Percentiles rank a stretch among this genome's conserved stretches.
Evolutionary conservation across 805 yeast genomes (phyloP).

Genomic region (Spathaspora boniae): DNA sequence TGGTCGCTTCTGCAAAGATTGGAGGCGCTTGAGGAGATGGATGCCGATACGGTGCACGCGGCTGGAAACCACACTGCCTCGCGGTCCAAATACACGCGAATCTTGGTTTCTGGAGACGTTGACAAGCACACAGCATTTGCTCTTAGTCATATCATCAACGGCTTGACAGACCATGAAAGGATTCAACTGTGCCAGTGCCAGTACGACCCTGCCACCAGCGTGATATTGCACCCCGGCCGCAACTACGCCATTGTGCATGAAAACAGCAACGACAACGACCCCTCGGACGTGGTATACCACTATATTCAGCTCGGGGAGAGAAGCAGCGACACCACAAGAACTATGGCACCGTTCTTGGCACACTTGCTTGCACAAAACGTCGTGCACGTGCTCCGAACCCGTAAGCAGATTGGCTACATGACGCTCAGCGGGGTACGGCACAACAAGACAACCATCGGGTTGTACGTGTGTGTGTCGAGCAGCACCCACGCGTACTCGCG

Average conservation of each 20-base stretch:
- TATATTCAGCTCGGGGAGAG: slow-evolving; percentile 58
- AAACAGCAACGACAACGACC: slow-evolving; percentile 41
- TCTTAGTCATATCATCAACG: slow-evolving; percentile 20
- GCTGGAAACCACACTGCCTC: too few species aligned
- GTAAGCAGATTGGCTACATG: slow-evolving; percentile 60
- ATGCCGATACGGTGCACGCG: slow-evolving; percentile 30
- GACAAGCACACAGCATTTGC: neutral
- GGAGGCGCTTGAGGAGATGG: slow-evolving; percentile 52
- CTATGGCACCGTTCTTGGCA: slow-evolving; percentile 46
- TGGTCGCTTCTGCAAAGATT: slow-evolving; percentile 55
- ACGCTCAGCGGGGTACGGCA: slow-evolving; percentile 56
- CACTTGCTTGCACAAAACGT: slow-evolving; percentile 44
- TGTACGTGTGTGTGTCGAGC: slow-evolving; percentile 58
- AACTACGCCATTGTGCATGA: slow-evolving; percentile 24
- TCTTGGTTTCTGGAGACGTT: slow-evolving; percentile 52
- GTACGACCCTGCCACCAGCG: slow-evolving; percentile 39
- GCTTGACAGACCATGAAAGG: slow-evolving; percentile 22
- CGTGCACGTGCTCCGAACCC: slow-evolving; percentile 47
- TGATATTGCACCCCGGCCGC: slow-evolving; percentile 13
- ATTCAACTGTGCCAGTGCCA: neutral
- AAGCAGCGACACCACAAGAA: slow-evolving; percentile 24
- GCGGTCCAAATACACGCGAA: too few species aligned
- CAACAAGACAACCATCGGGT: slow-evolving; percentile 51
- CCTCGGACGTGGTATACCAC: slow-evolving; percentile 48
- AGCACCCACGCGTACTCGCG: slow-evolving; percentile 38